A percentile compares a stretch with the other conserved stretches of the same genome.
phyloP scores from a whole-genome alignment of 2,329 filamentous ascomycete species.

The Fusarium sp. region DNA sequence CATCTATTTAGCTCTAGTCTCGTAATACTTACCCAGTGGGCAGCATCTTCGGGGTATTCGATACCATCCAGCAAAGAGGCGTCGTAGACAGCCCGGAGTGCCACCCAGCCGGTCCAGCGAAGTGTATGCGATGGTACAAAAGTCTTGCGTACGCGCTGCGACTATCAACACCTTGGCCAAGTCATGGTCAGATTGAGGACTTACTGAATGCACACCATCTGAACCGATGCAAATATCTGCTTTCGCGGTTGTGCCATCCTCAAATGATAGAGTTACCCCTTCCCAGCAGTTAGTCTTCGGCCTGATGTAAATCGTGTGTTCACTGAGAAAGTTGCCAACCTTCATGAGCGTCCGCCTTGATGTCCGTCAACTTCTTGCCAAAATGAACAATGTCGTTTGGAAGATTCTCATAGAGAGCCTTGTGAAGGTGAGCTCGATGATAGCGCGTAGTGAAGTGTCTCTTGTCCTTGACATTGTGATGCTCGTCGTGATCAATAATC shows the following conservation, averaged over 20 bases:
- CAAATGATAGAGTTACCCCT: neutral
- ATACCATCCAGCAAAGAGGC: neutral
- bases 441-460: neutral
- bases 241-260: neutral
- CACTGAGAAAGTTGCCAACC: neutral
- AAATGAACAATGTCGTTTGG: neutral
- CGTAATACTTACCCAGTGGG: neutral
- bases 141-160: neutral
- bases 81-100: neutral
- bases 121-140: neutral
- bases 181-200: neutral
- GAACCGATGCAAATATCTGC: neutral
- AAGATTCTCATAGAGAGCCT: neutral
- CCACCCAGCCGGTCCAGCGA: neutral
- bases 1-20: neutral
- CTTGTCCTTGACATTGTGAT: slow-evolving; percentile 1
- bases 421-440: neutral
- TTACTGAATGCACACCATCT: neutral
- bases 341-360: neutral
- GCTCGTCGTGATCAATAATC: neutral
- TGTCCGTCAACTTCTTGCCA: neutral
- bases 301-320: rapidly evolving
- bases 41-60: neutral
- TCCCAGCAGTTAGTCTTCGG: neutral
- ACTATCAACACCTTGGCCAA: neutral